Evolutionary conservation across 768 basidiomycete species (phyloP).

Genomic region (Coprinopsis sp.): DNA sequence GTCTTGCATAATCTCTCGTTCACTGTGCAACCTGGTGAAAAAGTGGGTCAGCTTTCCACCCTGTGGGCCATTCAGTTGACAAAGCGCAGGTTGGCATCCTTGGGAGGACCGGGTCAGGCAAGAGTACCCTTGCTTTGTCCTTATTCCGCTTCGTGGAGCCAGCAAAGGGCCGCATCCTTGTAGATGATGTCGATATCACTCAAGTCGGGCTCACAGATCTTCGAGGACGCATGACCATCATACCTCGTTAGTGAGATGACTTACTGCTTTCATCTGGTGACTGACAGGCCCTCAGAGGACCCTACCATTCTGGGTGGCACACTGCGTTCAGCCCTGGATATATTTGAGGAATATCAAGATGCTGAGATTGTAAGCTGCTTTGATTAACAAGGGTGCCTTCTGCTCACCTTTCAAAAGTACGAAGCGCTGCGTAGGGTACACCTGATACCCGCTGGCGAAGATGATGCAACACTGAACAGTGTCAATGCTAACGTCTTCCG

Average conservation of each 20-base stretch:
- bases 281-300: conserved; percentile 54
- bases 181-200: conserved; percentile 80
- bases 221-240: conserved; percentile 52
- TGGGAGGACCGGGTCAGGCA: conserved; percentile 71
- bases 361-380: conserved; percentile 60
- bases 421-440: conserved; percentile 81
- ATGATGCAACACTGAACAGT: conserved; percentile 39
- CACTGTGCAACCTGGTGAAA: conserved; percentile 67
- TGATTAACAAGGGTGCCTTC: neutral
- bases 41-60: conserved; percentile 38
- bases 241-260: conserved; percentile 47
- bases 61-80: conserved; percentile 27
- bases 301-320: conserved; percentile 85
- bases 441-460: conserved; percentile 55
- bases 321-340: conserved; percentile 74
- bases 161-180: conserved; percentile 62
- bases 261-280: neutral
- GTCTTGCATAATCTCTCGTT: conserved; percentile 81
- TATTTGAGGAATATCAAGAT: conserved; percentile 86
- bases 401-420: conserved; percentile 40
- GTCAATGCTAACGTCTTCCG: conserved; percentile 76
- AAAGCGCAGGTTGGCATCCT: conserved; percentile 56
- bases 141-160: conserved; percentile 89
- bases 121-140: conserved; percentile 76
- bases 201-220: conserved; percentile 79